Conservation (phyloP, 2,329 filamentous ascomycete genomes). For the Paracamarosporium sp. region DNA sequence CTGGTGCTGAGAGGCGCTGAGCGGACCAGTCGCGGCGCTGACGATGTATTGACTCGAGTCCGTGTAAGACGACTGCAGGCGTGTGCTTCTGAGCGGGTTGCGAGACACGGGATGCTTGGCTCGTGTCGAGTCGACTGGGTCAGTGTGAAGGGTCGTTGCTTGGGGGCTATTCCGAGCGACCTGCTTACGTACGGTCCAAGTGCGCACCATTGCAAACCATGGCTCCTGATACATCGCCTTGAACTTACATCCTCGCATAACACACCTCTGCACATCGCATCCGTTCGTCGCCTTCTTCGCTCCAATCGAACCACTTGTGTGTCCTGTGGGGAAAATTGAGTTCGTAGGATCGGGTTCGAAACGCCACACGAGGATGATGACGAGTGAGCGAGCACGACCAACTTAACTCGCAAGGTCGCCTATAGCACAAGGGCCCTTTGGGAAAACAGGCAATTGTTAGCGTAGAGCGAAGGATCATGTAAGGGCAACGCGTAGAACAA, state of each 20-base stretch:
- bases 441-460: background rate
- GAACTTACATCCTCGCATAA: background rate
- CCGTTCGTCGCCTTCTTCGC: background rate
- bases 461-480: background rate
- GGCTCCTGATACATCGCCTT: background rate
- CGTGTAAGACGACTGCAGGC: background rate
- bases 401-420: background rate
- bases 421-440: background rate
- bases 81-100: background rate
- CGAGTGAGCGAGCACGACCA: background rate
- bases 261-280: background rate
- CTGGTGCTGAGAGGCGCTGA: background rate
- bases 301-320: background rate
- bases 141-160: background rate
- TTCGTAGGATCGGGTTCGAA: slow-evolving; percentile 3
- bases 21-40: background rate
- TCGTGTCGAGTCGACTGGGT: background rate
- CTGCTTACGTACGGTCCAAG: background rate
- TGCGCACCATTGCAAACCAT: background rate
- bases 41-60: background rate
- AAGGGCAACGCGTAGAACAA: background rate
- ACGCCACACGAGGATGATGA: slow-evolving; percentile 2
- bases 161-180: background rate
- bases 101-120: background rate
- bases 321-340: background rate